Percentiles rank a stretch among this genome's conserved stretches.
Conservation (phyloP, 345 rosid genomes). For the Arabis alpina region DNA sequence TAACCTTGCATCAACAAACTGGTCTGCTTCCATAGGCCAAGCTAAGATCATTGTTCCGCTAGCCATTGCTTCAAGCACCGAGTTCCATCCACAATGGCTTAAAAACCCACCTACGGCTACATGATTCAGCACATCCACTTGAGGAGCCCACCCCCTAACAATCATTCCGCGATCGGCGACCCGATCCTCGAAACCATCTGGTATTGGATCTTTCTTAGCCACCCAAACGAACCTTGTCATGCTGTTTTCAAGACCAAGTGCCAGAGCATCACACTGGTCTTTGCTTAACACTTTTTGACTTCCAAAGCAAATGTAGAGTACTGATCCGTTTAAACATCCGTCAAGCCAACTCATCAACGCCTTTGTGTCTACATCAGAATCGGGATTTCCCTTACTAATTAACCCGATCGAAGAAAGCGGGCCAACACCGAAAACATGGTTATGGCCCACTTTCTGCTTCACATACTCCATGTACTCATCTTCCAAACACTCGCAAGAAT, state of each 20-base stretch:
- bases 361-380: neutral
- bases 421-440: conserved; percentile 57
- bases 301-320: conserved; percentile 69
- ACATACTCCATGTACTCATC: conserved; percentile 45
- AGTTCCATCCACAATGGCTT: conserved; percentile 87
- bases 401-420: conserved; percentile 53
- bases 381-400: neutral
- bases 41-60: conserved; percentile 53
- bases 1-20: conserved; percentile 52
- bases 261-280: conserved; percentile 59
- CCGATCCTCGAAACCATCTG: conserved; percentile 60
- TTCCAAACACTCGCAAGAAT: conserved; percentile 56
- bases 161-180: conserved; percentile 50
- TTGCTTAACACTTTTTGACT: conserved; percentile 53
- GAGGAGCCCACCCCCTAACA: conserved; percentile 64
- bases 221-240: conserved; percentile 64
- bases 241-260: conserved; percentile 59
- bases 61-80: conserved; percentile 57
- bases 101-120: conserved; percentile 62
- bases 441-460: conserved; percentile 45
- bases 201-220: conserved; percentile 50
- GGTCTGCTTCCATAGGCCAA: conserved; percentile 82
- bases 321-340: conserved; percentile 55
- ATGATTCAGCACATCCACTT: conserved; percentile 55
- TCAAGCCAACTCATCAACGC: conserved; percentile 57